A percentile compares a stretch with the other conserved stretches of the same genome.
These are phyloP conservation scores for Phytophthora tubulina DNA, from an alignment of 352 stramenopile species.

Conservation along the genomic window DNA sequence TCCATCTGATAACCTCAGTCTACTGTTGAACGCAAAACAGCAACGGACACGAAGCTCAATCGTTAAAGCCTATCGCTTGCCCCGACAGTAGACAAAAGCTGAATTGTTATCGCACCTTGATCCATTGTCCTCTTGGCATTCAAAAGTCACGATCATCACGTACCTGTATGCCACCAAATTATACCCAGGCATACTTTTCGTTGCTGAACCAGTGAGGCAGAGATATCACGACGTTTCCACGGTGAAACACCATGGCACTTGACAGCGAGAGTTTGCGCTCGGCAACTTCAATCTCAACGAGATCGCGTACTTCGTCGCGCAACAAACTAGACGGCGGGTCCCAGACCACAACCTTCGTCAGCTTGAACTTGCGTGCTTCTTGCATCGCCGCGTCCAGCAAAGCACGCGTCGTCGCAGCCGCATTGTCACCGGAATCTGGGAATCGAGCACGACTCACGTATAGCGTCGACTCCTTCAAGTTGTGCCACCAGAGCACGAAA, in stretches of 20 bases:
- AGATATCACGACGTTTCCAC: slow-evolving; percentile 13
- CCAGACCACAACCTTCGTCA: slow-evolving; percentile 54
- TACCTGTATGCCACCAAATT: neutral
- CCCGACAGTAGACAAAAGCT: no score
- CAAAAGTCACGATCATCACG: no score
- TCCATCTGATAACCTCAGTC: no score
- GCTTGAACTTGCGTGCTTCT: slow-evolving; percentile 49
- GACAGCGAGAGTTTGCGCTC: slow-evolving; percentile 58
- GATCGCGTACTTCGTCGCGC: slow-evolving; percentile 26
- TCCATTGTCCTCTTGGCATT: no score
- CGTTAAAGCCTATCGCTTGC: no score
- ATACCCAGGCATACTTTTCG: slow-evolving; percentile 71
- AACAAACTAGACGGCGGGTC: slow-evolving; percentile 45
- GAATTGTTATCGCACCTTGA: no score
- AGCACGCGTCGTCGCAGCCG: slow-evolving; percentile 10
- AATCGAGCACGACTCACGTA: slow-evolving; percentile 59
- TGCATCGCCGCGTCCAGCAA: slow-evolving; percentile 40
- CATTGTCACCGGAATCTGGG: slow-evolving; percentile 29
- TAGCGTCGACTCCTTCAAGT: slow-evolving; percentile 63
- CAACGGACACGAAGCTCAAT: no score
- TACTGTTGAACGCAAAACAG: no score
- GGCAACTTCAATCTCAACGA: slow-evolving; percentile 39
- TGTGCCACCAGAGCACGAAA: slow-evolving; percentile 66
- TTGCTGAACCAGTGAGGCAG: slow-evolving; percentile 56
- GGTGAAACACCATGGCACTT: slow-evolving; percentile 54